Base-by-base conservation (phyloP, 2,329 filamentous ascomycete genomes). In the Graphiopsis chlorocephala region DNA sequence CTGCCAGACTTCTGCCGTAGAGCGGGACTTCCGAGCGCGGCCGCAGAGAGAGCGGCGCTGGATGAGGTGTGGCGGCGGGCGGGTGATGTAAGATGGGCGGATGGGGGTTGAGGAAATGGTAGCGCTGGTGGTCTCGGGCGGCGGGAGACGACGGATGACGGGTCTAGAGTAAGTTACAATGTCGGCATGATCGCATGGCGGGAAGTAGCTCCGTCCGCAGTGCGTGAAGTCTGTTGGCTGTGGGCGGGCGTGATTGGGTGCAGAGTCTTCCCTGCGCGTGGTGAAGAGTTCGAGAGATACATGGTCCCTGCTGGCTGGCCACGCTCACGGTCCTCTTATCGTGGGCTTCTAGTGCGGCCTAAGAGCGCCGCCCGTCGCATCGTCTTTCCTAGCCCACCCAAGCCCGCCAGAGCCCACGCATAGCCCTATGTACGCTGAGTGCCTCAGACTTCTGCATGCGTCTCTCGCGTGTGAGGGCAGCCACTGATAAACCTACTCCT, bases 281-380 rank as follows among this genome's bases (percentile, higher is more conserved):
- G 38, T 45, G 38, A 45, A 45, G 38, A 45, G 38, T 20, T 20
- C n/a, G 38, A 45, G 38, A 10, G n/a, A 2, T 7, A 20, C 8
- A n/a, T 20, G 26, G 28, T n/a, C 55, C 23, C 15, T 29, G 53
- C 29, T 56, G 29, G n/a, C 29, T 3, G 17, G 20, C 14, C 17
- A 14, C 15, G 53, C 53, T 38, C 28, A 38, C 28, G 53, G 42
- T 23, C 33, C 56, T 56, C 52, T 60, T 60, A 48, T 60, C 57
- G 47, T n/a, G 15, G 29, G 11, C 58, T 61, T 61, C 58, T 61
- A 61, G 58, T 38, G 58, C 58, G 42, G 35, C 28, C 50, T 29
- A 53, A 50, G 58, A n/a, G 26, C 35, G 25, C 35, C 57, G 38
- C 25, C 38, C 57, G 35, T 58, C 53, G 28, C 53, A 57, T 31